Evolutionary conservation across 345 rosid species (phyloP).

Genomic region (Syzygium grande): DNA sequence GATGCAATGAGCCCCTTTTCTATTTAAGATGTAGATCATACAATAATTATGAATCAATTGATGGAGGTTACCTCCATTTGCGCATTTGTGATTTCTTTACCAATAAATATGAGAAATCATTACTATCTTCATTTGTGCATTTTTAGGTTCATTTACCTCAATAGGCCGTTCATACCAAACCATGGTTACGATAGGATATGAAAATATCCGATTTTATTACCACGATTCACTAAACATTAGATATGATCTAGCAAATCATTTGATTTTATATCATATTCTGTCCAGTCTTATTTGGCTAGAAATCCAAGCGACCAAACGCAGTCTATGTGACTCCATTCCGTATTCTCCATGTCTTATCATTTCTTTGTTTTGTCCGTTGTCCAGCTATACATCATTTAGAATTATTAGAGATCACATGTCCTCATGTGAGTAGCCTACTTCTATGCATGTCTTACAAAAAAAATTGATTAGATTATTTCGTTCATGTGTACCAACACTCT

Average conservation of each 20-base stretch:
- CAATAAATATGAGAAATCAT: neutral
- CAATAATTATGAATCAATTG: too few species aligned
- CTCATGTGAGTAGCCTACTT: neutral
- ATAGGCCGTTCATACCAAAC: too few species aligned
- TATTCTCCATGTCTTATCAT: too few species aligned
- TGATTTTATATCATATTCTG: too few species aligned
- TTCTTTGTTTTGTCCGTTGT: neutral
- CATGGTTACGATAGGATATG: too few species aligned
- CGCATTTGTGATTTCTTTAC: neutral
- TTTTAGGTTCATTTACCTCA: neutral
- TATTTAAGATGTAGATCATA: too few species aligned
- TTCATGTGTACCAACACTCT: neutral
- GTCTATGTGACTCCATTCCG: too few species aligned
- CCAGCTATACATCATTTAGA: neutral
- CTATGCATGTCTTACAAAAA: neutral
- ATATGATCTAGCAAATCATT: too few species aligned
- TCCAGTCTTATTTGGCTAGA: too few species aligned
- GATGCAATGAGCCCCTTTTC: neutral
- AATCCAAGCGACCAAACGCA: too few species aligned
- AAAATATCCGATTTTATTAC: too few species aligned
- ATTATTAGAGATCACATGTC: neutral
- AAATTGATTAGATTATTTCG: neutral
- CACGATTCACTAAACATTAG: too few species aligned
- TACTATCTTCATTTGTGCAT: neutral
- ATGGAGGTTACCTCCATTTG: neutral